Evolutionary conservation across 305 asterid species (phyloP).

Genomic region (Coffea humblotiana): DNA sequence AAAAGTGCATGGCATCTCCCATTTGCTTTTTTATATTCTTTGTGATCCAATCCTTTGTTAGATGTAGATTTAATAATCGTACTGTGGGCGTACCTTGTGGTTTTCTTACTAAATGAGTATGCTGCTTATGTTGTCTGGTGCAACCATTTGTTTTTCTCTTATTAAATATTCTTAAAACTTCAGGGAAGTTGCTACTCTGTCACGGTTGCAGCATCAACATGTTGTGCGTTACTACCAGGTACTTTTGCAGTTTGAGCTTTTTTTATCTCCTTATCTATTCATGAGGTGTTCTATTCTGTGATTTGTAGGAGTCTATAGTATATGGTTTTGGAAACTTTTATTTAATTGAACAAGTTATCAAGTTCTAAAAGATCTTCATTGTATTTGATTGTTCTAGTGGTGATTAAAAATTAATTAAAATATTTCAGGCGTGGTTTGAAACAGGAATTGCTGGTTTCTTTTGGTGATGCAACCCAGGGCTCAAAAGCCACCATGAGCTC

Average conservation of each 20-base stretch:
- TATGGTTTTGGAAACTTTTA: neutral
- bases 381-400: constrained; percentile 10
- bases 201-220: constrained; percentile 96
- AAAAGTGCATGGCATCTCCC: neutral
- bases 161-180: constrained; percentile 7
- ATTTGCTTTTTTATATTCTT: neutral
- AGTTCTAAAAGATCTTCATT: neutral
- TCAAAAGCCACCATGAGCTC: constrained; percentile 66
- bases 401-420: constrained; percentile 25
- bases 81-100: neutral
- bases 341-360: neutral
- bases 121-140: neutral
- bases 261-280: constrained; percentile 13
- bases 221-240: constrained; percentile 99
- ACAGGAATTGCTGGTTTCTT: constrained; percentile 62
- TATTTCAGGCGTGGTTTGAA: constrained; percentile 96
- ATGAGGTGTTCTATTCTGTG: constrained; percentile 9
- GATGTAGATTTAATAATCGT: neutral
- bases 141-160: neutral
- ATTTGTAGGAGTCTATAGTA: neutral
- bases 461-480: constrained; percentile 54
- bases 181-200: constrained; percentile 97
- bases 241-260: constrained; percentile 8
- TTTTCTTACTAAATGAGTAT: neutral
- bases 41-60: neutral